Evolutionary conservation across 163 green algal genomes (phyloP).

Genomic region (Volvox carteri): DNA sequence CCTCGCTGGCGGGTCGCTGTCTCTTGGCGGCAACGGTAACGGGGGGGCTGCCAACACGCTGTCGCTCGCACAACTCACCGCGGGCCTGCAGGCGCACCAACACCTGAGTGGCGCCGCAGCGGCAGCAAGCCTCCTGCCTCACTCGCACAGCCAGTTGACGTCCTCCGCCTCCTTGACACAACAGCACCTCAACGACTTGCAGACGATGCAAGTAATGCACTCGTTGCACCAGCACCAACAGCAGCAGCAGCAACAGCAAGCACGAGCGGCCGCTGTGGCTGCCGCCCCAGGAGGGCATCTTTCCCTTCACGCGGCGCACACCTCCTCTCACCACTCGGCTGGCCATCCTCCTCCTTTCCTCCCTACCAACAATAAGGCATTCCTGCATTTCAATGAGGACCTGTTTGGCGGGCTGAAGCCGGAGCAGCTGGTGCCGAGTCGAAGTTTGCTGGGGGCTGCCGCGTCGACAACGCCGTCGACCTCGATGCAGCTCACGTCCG

Average conservation of each 20-base stretch:
- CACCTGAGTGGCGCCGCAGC: not conserved
- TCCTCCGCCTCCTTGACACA: not conserved
- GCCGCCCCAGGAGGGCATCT: not conserved
- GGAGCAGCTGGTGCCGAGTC: not conserved
- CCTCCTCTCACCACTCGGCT: not conserved
- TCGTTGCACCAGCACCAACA: slow-evolving; percentile 30
- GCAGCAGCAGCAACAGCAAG: slow-evolving; percentile 5
- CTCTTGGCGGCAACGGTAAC: not conserved
- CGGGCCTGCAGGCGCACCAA: slow-evolving; percentile 5
- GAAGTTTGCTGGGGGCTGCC: not conserved
- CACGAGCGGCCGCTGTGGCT: not conserved
- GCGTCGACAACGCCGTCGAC: slow-evolving; percentile 5
- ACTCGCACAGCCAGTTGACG: not conserved
- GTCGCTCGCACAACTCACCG: slow-evolving; percentile 14
- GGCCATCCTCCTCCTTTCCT: slow-evolving; percentile 26
- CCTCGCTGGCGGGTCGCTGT: not conserved
- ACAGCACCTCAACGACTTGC: slow-evolving; percentile 44
- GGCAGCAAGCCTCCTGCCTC: not conserved
- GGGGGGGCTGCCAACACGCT: not conserved
- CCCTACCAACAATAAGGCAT: slow-evolving; percentile 50
- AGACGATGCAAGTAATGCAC: slow-evolving; percentile 26
- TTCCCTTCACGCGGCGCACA: not conserved
- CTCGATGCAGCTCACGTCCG: slow-evolving; percentile 23
- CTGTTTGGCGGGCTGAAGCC: slow-evolving; percentile 6
- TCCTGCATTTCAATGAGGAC: slow-evolving; percentile 59